Percentiles rank a stretch among this genome's conserved stretches.
phyloP scores from a whole-genome alignment of 805 yeast species.

The Zygotorulaspora danielsina region DNA sequence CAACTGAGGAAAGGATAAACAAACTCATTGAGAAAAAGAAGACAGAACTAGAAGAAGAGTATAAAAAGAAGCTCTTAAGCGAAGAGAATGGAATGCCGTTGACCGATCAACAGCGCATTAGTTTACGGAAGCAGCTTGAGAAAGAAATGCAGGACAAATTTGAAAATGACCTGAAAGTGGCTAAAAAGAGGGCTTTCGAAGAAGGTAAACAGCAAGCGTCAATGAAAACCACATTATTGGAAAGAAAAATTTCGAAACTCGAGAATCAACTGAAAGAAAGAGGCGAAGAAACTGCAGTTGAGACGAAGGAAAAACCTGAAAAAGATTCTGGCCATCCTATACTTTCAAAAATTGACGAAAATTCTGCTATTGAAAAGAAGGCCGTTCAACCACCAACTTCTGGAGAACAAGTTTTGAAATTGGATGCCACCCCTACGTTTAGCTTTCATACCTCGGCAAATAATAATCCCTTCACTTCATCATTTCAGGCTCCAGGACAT shows the following conservation, averaged over 20 bases:
- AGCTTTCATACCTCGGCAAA: conserved; percentile 5
- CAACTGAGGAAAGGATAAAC: conserved; percentile 52
- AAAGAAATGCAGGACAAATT: conserved; percentile 17
- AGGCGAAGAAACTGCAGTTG: conserved; percentile 1
- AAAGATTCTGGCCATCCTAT: conserved; percentile 1
- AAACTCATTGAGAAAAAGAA: conserved; percentile 46
- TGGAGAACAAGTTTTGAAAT: conserved; percentile 12
- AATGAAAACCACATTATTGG: conserved; percentile 31
- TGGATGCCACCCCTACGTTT: conserved; percentile 10
- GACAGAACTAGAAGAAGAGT: conserved; percentile 25
- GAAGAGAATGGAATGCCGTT: conserved; percentile 13
- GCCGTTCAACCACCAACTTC: conserved; percentile 7
- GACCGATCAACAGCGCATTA: conserved; percentile 6
- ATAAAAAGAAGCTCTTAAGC: conserved; percentile 19
- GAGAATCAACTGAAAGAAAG: conserved; percentile 20
- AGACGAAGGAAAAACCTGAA: background rate
- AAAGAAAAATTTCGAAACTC: conserved; percentile 31
- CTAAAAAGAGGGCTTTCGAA: conserved; percentile 31
- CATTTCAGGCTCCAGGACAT: conserved; percentile 3
- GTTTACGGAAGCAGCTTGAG: conserved; percentile 22
- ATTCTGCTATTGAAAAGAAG: conserved; percentile 1
- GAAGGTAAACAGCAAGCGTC: conserved; percentile 34
- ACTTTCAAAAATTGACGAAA: conserved; percentile 14
- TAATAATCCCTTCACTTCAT: conserved; percentile 22
- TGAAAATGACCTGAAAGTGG: conserved; percentile 16